Evolutionary conservation across 108 stramenopile genomes (phyloP).

Genomic region (Skeletonema costatum): DNA sequence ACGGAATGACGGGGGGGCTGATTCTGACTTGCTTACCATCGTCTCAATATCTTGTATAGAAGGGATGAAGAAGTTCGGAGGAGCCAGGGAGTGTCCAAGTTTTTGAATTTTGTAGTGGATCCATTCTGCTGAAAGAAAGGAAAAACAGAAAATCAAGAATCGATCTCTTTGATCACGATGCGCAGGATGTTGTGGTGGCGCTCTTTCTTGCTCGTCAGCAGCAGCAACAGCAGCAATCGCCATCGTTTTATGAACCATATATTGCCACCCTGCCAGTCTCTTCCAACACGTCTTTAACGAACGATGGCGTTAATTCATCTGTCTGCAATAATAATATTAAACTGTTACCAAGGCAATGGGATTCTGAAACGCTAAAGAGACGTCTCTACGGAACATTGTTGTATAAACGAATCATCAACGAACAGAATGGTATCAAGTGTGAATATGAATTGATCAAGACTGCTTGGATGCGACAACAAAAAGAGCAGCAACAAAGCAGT

Average conservation of each 20-base stretch:
- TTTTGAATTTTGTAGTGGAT: too few relatives aligned
- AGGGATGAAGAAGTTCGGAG: too few relatives aligned
- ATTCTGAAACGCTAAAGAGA: constrained; percentile 20
- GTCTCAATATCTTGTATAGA: too few relatives aligned
- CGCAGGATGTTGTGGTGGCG: constrained; percentile 49
- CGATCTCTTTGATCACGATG: too few relatives aligned
- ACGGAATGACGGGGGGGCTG: too few relatives aligned
- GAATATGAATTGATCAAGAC: constrained; percentile 51
- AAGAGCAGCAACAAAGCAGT: neutral
- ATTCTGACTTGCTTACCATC: too few relatives aligned
- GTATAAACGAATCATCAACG: constrained; percentile 37
- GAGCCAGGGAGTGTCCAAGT: too few relatives aligned
- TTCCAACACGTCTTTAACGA: neutral
- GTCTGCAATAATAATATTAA: neutral
- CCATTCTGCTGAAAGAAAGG: too few relatives aligned
- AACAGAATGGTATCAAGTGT: constrained; percentile 29
- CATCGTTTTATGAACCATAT: constrained; percentile 18
- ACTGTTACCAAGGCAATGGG: constrained; percentile 69
- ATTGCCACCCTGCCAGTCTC: constrained; percentile 23
- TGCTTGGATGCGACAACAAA: constrained; percentile 15
- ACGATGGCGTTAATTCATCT: neutral
- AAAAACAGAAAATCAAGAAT: too few relatives aligned
- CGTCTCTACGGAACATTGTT: constrained; percentile 63
- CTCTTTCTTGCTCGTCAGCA: constrained; percentile 41
- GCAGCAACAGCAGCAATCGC: constrained; percentile 1